These are phyloP conservation scores for Melaleuca alternifolia DNA, from an alignment of 345 rosid genomes.

Conservation along the genomic window DNA sequence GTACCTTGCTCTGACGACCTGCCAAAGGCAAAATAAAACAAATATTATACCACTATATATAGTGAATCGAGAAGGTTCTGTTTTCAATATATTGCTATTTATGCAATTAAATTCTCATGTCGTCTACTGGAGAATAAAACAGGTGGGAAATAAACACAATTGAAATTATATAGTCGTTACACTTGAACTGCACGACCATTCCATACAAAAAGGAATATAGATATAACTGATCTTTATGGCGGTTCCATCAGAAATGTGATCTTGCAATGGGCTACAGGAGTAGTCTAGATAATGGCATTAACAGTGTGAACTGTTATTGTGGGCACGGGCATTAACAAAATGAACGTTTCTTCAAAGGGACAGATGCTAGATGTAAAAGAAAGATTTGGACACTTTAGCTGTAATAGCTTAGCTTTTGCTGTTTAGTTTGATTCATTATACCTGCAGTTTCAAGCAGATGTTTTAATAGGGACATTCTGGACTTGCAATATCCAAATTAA, in stretches of 20 bases:
- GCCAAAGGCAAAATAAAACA: conserved; percentile 25
- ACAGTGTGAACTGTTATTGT: background rate
- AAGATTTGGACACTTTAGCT: background rate
- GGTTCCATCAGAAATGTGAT: background rate
- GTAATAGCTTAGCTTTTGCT: background rate
- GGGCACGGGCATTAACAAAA: background rate
- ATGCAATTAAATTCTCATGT: background rate
- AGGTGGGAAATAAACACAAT: background rate
- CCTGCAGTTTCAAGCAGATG: background rate
- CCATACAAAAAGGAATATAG: background rate
- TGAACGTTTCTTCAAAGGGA: background rate
- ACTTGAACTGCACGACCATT: background rate
- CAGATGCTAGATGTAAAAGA: background rate
- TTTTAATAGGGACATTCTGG: background rate
- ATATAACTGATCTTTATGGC: background rate
- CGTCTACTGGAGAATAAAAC: background rate
- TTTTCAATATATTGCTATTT: background rate
- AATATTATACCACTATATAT: background rate
- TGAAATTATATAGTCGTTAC: background rate
- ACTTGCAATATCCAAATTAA: background rate
- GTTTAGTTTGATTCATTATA: background rate
- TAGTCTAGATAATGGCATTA: background rate
- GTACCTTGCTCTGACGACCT: conserved; percentile 73
- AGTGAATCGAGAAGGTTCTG: background rate
- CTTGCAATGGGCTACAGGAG: background rate